Evolutionary conservation across 768 basidiomycete species (phyloP).

Genomic region (Tubosaeta sp.): DNA sequence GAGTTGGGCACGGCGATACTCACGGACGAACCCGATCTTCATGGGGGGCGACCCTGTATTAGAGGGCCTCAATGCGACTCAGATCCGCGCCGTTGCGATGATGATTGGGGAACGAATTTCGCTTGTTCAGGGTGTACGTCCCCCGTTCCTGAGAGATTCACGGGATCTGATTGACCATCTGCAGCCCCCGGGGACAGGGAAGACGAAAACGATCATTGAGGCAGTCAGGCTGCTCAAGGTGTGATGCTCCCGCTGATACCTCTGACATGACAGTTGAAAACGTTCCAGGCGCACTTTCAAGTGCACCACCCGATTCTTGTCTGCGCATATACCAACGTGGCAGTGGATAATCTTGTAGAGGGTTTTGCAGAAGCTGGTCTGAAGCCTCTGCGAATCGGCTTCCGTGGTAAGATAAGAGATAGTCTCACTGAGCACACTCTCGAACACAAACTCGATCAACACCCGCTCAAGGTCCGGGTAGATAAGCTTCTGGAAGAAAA

Average conservation of each 20-base stretch:
- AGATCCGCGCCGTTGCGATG: slow-evolving; percentile 75
- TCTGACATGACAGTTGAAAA: not conserved
- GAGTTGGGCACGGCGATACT: slow-evolving; percentile 78
- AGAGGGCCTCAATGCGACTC: slow-evolving; percentile 63
- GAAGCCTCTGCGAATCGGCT: slow-evolving; percentile 75
- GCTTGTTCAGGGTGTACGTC: slow-evolving; percentile 79
- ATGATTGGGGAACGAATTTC: slow-evolving; percentile 80
- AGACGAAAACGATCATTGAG: slow-evolving; percentile 90
- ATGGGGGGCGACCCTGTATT: slow-evolving; percentile 79
- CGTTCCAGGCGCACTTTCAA: slow-evolving; percentile 64
- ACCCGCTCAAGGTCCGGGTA: slow-evolving; percentile 49
- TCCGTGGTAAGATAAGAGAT: slow-evolving; percentile 52
- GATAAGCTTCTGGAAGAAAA: slow-evolving; percentile 40
- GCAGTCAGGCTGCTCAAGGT: slow-evolving; percentile 78
- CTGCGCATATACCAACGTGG: slow-evolving; percentile 92
- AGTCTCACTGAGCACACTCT: slow-evolving; percentile 57
- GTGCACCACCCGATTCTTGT: slow-evolving; percentile 82
- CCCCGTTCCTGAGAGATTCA: not conserved
- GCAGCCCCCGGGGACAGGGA: slow-evolving; percentile 89
- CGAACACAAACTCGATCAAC: slow-evolving; percentile 57
- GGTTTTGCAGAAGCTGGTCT: slow-evolving; percentile 59
- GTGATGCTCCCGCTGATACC: not conserved
- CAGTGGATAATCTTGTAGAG: slow-evolving; percentile 87
- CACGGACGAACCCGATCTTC: slow-evolving; percentile 49
- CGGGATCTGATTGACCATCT: not conserved